Conservation (phyloP, 2,329 filamentous ascomycete species). For the Parastagonospora nodorum region DNA sequence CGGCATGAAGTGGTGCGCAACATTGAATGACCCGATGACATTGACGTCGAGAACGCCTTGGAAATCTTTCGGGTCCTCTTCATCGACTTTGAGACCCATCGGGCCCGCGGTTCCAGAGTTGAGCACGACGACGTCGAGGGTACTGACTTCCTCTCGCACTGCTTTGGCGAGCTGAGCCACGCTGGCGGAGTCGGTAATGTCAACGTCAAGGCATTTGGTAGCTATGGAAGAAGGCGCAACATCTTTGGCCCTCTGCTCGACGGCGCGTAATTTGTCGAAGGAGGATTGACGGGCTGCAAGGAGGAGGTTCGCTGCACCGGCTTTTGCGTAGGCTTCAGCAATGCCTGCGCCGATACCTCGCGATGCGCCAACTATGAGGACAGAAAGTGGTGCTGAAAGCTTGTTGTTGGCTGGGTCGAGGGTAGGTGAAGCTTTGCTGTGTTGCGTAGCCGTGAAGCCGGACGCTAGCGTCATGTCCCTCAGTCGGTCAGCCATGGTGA, state of each 20-base stretch:
- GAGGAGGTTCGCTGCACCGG: conserved; percentile 27
- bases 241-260: conserved; percentile 13
- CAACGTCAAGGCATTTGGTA: conserved; percentile 18
- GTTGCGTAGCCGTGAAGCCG: conserved; percentile 18
- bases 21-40: conserved; percentile 45
- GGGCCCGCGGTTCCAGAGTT: conserved; percentile 47
- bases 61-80: conserved; percentile 40
- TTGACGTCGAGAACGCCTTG: conserved; percentile 46
- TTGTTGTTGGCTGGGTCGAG: conserved; percentile 24
- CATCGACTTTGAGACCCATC: conserved; percentile 39
- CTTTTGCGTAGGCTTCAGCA: conserved; percentile 35
- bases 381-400: conserved; percentile 23
- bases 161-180: conserved; percentile 28
- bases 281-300: conserved; percentile 33
- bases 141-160: conserved; percentile 28
- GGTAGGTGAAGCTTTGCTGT: conserved; percentile 13
- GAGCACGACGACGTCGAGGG: conserved; percentile 45
- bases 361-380: conserved; percentile 42
- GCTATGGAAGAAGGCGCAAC: conserved; percentile 10
- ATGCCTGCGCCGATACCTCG: conserved; percentile 40
- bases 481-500: conserved; percentile 12
- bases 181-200: conserved; percentile 34
- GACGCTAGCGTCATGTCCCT: conserved; percentile 23
- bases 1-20: conserved; percentile 44
- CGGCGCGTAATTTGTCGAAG: conserved; percentile 10